These are phyloP conservation scores for Castanea crenata DNA, from an alignment of 306 rosid species.

Conservation along the genomic window DNA sequence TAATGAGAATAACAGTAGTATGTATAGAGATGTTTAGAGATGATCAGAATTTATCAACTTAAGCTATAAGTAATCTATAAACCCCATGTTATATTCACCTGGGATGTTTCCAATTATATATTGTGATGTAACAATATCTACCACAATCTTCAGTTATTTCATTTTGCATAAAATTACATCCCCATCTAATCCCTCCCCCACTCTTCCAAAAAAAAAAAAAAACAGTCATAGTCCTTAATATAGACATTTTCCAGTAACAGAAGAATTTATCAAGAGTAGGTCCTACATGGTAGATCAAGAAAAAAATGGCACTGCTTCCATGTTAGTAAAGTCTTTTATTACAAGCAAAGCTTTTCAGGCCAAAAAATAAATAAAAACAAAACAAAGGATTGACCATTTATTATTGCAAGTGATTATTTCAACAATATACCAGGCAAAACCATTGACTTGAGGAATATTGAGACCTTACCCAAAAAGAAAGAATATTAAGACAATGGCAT, in stretches of 20 bases:
- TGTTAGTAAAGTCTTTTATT: too few species aligned
- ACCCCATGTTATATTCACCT: neutral
- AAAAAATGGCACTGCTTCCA: too few species aligned
- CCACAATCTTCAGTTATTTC: neutral
- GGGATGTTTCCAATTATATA: neutral
- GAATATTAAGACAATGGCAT: neutral
- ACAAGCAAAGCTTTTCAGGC: too few species aligned
- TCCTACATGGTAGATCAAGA: too few species aligned
- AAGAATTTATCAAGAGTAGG: neutral
- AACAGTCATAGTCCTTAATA: neutral
- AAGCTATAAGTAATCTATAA: neutral
- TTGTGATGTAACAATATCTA: neutral
- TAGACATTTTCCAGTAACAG: neutral
- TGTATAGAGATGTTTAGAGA: neutral
- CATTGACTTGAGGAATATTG: neutral
- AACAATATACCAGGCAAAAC: neutral
- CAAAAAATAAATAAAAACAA: too few species aligned
- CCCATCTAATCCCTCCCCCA: neutral
- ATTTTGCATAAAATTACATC: neutral
- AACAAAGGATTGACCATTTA: too few species aligned
- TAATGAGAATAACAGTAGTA: too few species aligned
- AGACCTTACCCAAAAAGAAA: too few species aligned
- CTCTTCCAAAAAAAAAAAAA: neutral
- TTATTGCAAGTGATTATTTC: too few species aligned
- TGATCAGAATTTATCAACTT: neutral